These are phyloP conservation scores for Symmetrospora coprosmae DNA, from an alignment of 768 basidiomycete genomes.

Conservation along the genomic window DNA sequence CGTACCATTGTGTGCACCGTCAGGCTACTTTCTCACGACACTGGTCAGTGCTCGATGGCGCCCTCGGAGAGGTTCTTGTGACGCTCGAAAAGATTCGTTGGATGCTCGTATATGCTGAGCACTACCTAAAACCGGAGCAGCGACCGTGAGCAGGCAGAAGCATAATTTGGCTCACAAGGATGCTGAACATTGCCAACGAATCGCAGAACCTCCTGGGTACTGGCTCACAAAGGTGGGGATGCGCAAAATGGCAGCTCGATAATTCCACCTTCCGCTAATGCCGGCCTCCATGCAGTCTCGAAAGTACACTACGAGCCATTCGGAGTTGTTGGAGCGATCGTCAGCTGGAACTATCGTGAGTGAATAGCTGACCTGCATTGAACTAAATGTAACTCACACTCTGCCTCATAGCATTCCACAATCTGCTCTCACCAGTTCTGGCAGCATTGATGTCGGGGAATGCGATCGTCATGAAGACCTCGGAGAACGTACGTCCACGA, in stretches of 20 bases:
- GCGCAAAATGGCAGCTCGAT: no score
- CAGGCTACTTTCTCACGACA: no score
- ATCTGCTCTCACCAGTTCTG: slow-evolving; percentile 82
- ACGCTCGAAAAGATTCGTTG: slow-evolving; percentile 89
- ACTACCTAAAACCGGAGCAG: slow-evolving; percentile 55
- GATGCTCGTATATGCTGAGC: slow-evolving; percentile 73
- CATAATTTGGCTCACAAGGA: slow-evolving; percentile 60
- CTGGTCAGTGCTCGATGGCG: slow-evolving; percentile 68
- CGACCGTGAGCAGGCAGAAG: slow-evolving; percentile 49
- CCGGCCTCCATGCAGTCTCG: no score
- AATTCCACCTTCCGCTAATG: no score
- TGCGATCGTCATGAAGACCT: slow-evolving; percentile 76
- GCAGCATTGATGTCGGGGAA: slow-evolving; percentile 85
- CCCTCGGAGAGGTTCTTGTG: slow-evolving; percentile 85
- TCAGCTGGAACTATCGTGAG: slow-evolving; percentile 55
- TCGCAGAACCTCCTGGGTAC: slow-evolving; percentile 49
- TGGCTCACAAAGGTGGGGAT: slow-evolving; percentile 40
- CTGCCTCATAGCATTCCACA: slow-evolving; percentile 77
- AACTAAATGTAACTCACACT: no score
- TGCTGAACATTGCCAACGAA: slow-evolving; percentile 22
- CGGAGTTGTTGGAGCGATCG: slow-evolving; percentile 80
- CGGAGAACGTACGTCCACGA: slow-evolving; percentile 51
- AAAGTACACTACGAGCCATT: slow-evolving; percentile 61
- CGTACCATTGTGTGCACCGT: not conserved
- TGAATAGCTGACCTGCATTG: no score